phyloP scores from a whole-genome alignment of 805 yeast genomes.

The Yamadazyma olivae region DNA sequence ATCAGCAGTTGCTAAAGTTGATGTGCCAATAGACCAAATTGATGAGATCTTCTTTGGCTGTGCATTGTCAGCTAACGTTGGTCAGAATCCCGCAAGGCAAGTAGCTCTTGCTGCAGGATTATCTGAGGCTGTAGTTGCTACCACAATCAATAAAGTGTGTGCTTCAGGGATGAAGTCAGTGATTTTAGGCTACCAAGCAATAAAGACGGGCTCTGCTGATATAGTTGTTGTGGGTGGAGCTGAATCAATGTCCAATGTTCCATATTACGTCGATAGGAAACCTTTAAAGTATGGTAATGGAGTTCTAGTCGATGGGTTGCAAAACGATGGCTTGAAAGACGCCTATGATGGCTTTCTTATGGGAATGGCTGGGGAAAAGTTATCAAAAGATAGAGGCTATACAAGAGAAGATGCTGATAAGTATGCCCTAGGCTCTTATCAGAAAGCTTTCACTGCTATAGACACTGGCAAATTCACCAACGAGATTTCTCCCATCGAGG shows the following conservation, averaged over 20 bases:
- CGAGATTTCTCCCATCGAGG: conserved; percentile 83
- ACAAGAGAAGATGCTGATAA: conserved; percentile 85
- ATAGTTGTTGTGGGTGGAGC: conserved; percentile 95
- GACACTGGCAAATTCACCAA: conserved; percentile 73
- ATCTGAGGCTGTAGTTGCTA: conserved; percentile 71
- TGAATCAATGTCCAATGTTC: conserved; percentile 93
- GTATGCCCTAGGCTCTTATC: conserved; percentile 79
- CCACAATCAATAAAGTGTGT: conserved; percentile 94
- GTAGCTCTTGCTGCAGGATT: conserved; percentile 91
- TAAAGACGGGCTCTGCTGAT: conserved; percentile 83
- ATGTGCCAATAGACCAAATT: conserved; percentile 61
- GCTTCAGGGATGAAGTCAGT: conserved; percentile 93
- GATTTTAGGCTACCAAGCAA: conserved; percentile 84
- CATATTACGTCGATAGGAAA: conserved; percentile 80
- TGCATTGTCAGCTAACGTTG: conserved; percentile 86
- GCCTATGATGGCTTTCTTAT: conserved; percentile 84
- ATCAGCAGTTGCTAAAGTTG: conserved; percentile 73
- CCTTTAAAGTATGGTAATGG: conserved; percentile 89
- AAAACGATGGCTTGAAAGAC: conserved; percentile 87
- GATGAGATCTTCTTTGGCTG: conserved; percentile 91
- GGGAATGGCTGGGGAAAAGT: conserved; percentile 97
- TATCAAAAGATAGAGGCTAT: conserved; percentile 75
- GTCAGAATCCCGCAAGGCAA: conserved; percentile 97
- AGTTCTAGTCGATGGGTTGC: conserved; percentile 76
- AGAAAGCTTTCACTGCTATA: conserved; percentile 79